Evolutionary conservation across 2,329 filamentous ascomycete species (phyloP).

Genomic region (Aspergillus fijiensis): DNA sequence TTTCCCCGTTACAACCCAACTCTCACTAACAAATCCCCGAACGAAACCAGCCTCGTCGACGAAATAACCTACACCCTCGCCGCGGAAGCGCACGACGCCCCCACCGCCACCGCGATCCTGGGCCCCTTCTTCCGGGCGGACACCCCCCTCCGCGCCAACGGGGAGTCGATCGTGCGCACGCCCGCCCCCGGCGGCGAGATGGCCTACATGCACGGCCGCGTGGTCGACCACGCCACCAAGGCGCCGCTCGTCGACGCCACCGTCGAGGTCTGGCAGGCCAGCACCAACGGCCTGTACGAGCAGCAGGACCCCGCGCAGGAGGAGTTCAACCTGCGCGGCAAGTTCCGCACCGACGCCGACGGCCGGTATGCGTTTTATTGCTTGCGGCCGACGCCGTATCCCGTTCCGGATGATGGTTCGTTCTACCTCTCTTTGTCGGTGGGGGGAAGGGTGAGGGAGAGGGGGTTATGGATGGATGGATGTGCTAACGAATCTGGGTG

Average conservation of each 20-base stretch:
- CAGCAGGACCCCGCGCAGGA: slow-evolving; percentile 70
- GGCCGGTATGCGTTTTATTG: slow-evolving; percentile 65
- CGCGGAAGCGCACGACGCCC: slow-evolving; percentile 51
- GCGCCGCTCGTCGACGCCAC: slow-evolving; percentile 64
- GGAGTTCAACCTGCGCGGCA: slow-evolving; percentile 72
- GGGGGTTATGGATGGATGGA: too few relatives aligned
- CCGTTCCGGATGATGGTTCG: slow-evolving; percentile 53
- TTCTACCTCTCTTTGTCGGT: background rate
- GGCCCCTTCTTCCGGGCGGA: slow-evolving; percentile 81
- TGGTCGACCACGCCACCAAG: slow-evolving; percentile 59
- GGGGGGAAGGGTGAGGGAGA: background rate
- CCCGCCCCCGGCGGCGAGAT: slow-evolving; percentile 53
- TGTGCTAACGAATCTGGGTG: slow-evolving; percentile 3
- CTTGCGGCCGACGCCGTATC: slow-evolving; percentile 60
- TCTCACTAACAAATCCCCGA: background rate
- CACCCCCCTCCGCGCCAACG: slow-evolving; percentile 68
- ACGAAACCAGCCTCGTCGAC: slow-evolving; percentile 60
- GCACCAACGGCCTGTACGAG: slow-evolving; percentile 70
- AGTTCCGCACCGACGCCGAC: slow-evolving; percentile 65
- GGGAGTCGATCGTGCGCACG: slow-evolving; percentile 62
- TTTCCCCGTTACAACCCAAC: too few relatives aligned
- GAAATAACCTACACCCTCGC: slow-evolving; percentile 73
- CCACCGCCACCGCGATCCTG: slow-evolving; percentile 75
- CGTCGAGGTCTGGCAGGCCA: slow-evolving; percentile 78
- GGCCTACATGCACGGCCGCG: slow-evolving; percentile 64